These are phyloP conservation scores for Trichosporon faecale DNA, from an alignment of 1,284 basidiomycete genomes.

Conservation along the genomic window DNA sequence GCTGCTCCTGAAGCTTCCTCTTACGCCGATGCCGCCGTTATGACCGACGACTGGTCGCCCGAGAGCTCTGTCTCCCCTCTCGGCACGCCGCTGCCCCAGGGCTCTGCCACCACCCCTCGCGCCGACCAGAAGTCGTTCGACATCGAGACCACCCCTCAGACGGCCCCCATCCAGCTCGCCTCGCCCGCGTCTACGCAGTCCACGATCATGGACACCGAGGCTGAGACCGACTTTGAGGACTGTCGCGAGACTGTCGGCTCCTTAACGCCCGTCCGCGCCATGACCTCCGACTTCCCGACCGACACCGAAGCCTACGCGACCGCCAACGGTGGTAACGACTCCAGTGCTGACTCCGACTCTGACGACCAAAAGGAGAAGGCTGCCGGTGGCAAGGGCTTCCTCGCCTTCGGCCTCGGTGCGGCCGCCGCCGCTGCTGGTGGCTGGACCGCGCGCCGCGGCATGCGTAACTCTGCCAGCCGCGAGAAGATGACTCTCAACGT, in stretches of 20 bases:
- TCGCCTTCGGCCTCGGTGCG: slow-evolving; percentile 19
- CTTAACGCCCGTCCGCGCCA: slow-evolving; percentile 59
- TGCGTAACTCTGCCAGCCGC: slow-evolving; percentile 16
- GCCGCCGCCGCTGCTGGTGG: slow-evolving; percentile 30
- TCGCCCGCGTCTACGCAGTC: slow-evolving; percentile 30
- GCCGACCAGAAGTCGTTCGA: slow-evolving; percentile 9
- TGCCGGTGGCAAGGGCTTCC: slow-evolving; percentile 6
- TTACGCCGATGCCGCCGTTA: slow-evolving; percentile 36
- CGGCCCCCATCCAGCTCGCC: slow-evolving; percentile 34
- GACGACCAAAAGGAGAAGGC: slow-evolving; percentile 48
- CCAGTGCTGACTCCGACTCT: slow-evolving; percentile 59
- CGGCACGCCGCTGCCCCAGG: not conserved
- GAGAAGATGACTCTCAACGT: slow-evolving; percentile 5
- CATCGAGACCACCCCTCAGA: slow-evolving; percentile 38
- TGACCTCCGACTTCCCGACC: slow-evolving; percentile 61
- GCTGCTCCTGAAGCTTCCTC: slow-evolving; percentile 30
- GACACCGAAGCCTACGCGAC: slow-evolving; percentile 46
- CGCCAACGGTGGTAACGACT: slow-evolving; percentile 37
- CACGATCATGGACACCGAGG: slow-evolving; percentile 54
- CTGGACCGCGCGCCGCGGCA: slow-evolving; percentile 31
- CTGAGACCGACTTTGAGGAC: slow-evolving; percentile 72
- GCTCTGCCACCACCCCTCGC: not conserved
- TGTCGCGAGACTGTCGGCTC: slow-evolving; percentile 69
- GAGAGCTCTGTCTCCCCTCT: slow-evolving; percentile 16
- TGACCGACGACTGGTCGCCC: slow-evolving; percentile 42